These are phyloP conservation scores for Berkeleyomyces basicola DNA, from an alignment of 2,329 filamentous ascomycete genomes.

Conservation along the genomic window DNA sequence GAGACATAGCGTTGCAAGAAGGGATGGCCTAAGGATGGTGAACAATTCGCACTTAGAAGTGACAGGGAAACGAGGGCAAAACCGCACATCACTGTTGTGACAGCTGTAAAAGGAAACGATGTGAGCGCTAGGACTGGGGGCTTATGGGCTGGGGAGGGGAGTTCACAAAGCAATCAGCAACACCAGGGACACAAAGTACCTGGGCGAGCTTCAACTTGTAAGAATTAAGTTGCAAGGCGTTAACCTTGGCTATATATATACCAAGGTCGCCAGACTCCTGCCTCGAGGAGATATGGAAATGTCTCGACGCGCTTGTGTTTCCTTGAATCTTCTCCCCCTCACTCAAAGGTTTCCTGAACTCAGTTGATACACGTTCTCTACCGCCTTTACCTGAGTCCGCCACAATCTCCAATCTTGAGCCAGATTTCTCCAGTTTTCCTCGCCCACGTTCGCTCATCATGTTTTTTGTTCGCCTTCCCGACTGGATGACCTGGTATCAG, in stretches of 20 bases:
- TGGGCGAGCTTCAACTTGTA: background rate
- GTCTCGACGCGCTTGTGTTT: background rate
- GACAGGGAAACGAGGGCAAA: background rate
- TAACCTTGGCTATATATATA: background rate
- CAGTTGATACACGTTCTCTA: too few relatives aligned
- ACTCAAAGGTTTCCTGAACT: background rate
- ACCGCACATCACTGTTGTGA: background rate
- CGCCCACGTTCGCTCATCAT: background rate
- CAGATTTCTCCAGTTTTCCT: background rate
- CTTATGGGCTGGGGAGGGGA: background rate
- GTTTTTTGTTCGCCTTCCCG: slow-evolving; percentile 16
- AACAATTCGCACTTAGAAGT: background rate
- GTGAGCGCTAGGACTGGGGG: background rate
- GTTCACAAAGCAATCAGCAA: background rate
- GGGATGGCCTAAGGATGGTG: background rate
- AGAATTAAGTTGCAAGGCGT: background rate
- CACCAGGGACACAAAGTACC: background rate
- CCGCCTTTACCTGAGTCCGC: background rate
- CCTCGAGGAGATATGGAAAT: background rate
- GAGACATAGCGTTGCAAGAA: background rate
- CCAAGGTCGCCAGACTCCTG: background rate
- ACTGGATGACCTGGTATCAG: slow-evolving; percentile 31
- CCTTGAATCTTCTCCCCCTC: background rate
- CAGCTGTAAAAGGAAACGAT: background rate
- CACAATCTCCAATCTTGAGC: background rate